Percentiles rank a stretch among this genome's conserved stretches.
These are phyloP conservation scores for Cyclotella distinguenda DNA, from an alignment of 108 stramenopile species.

Conservation along the genomic window DNA sequence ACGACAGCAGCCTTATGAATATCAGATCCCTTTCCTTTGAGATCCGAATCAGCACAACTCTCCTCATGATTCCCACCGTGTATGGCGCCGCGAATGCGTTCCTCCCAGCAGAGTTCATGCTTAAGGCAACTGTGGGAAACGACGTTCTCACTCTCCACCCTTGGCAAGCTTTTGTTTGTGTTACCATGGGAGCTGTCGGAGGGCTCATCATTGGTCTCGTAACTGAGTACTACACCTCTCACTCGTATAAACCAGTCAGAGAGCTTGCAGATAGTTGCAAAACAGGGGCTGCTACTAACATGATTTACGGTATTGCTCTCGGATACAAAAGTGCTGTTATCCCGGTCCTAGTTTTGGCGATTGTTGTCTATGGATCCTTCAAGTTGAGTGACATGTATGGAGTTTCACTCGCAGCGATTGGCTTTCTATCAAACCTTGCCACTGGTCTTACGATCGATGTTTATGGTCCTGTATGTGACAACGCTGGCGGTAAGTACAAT, in stretches of 20 bases:
- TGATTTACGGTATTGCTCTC: conserved; percentile 98
- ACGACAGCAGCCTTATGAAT: conserved; percentile 97
- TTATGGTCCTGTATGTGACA: conserved; percentile 98
- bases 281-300: conserved; percentile 98
- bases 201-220: conserved; percentile 95
- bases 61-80: conserved; percentile 92
- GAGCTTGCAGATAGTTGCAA: conserved; percentile 94
- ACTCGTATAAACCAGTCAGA: conserved; percentile 92
- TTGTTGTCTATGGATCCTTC: conserved; percentile 92
- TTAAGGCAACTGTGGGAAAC: conserved; percentile 63
- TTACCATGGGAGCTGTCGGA: conserved; percentile 90
- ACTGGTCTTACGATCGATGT: conserved; percentile 99
- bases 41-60: conserved; percentile 91
- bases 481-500: conserved; percentile 88
- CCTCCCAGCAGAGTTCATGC: conserved; percentile 79
- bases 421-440: conserved; percentile 97
- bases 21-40: conserved; percentile 92
- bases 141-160: conserved; percentile 61
- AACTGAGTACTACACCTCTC: conserved; percentile 99
- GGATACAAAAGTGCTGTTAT: conserved; percentile 98
- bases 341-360: conserved; percentile 93
- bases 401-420: conserved; percentile 95
- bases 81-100: conserved; percentile 77
- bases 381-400: conserved; percentile 94
- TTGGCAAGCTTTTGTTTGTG: conserved; percentile 68